Evolutionary conservation across 257 asterid genomes (phyloP), one percentile per base, ranked within the genome.

Genomic region (Asclepias syriaca): DNA sequence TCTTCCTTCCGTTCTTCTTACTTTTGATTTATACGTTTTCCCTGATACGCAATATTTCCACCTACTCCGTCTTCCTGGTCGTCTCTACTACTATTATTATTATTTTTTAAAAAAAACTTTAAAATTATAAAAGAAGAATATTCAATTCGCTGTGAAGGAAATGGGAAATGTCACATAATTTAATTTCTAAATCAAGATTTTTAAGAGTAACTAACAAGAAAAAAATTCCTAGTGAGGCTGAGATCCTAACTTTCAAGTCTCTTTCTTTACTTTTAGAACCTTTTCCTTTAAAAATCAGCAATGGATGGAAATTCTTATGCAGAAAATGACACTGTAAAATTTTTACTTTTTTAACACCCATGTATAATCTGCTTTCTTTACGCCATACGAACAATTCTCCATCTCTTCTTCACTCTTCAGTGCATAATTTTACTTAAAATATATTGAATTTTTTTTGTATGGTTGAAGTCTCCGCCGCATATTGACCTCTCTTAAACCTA

Each of bases 61-160:
- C 79, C 69, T 75, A 72, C 78, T 66, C 34, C 69, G 21, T 65
- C 55, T 22, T 40, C 68, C 37, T 1, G 67, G 50, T 64, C 14
- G 6, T 8, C 15, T 39, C 3, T 8, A 40, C 48, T 43, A 24
- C 10, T 40, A 1, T 40, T 40, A 24, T 2, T 34, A 14, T 66
- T 51, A 66, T 29, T 29, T 29, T 29, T 29, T 29, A n/a, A n/a
- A n/a, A 24, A 24, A 0, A 24, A 29, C 55, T 51, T 27, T n/a
- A 68, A 8, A 61, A 16, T 51, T 8, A 0, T 55, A 16, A 32
- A 3, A 66, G 21, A 43, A 43, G 10, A 43, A 43, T 43, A 43
- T 43, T 8, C 48, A 43, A 4, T 66, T 66, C 3, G 6, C 13
- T 2, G 24, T 29, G 54, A 68, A 29, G 39, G 5, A 34, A 34